phyloP scores from a whole-genome alignment of 2,329 filamentous ascomycete genomes.

The Fusarium sp. region DNA sequence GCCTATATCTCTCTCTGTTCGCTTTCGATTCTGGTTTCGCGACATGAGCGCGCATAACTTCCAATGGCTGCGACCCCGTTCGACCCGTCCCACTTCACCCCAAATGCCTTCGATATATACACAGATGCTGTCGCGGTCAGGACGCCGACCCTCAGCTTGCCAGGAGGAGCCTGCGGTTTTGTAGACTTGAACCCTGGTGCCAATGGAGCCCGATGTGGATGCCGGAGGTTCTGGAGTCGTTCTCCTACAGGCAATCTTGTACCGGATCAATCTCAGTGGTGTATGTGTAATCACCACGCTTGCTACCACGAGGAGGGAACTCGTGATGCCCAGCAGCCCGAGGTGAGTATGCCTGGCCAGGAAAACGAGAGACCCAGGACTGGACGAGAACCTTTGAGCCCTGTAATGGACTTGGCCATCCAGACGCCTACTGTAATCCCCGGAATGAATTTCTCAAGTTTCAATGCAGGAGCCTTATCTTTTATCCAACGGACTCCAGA shows the following conservation, averaged over 20 bases:
- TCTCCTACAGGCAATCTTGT: slow-evolving; percentile 52
- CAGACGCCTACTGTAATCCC: slow-evolving; percentile 55
- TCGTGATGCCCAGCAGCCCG: slow-evolving; percentile 44
- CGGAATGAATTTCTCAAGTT: slow-evolving; percentile 59
- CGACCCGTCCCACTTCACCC: slow-evolving; percentile 59
- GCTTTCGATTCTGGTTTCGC: slow-evolving; percentile 34
- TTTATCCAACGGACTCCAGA: slow-evolving; percentile 52
- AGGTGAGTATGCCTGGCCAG: slow-evolving; percentile 56
- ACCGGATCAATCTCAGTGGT: slow-evolving; percentile 63
- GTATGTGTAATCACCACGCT: slow-evolving; percentile 74
- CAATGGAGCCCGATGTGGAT: slow-evolving; percentile 68
- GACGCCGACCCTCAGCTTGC: slow-evolving; percentile 55
- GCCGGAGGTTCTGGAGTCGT: slow-evolving; percentile 71
- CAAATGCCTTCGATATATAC: slow-evolving; percentile 68
- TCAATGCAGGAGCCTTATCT: slow-evolving; percentile 52
- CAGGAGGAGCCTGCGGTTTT: slow-evolving; percentile 69
- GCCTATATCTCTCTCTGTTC: slow-evolving; percentile 15
- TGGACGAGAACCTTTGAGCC: slow-evolving; percentile 65
- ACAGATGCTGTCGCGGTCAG: slow-evolving; percentile 58
- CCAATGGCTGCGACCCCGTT: slow-evolving; percentile 68
- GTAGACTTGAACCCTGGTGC: slow-evolving; percentile 66
- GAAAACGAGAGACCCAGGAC: slow-evolving; percentile 66
- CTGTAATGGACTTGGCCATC: slow-evolving; percentile 63
- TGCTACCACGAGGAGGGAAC: slow-evolving; percentile 69
- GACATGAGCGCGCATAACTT: slow-evolving; percentile 48